Evolutionary conservation across 768 basidiomycete species (phyloP), one percentile per base, ranked within the genome.

Genomic region (Hygrocybe punicea): DNA sequence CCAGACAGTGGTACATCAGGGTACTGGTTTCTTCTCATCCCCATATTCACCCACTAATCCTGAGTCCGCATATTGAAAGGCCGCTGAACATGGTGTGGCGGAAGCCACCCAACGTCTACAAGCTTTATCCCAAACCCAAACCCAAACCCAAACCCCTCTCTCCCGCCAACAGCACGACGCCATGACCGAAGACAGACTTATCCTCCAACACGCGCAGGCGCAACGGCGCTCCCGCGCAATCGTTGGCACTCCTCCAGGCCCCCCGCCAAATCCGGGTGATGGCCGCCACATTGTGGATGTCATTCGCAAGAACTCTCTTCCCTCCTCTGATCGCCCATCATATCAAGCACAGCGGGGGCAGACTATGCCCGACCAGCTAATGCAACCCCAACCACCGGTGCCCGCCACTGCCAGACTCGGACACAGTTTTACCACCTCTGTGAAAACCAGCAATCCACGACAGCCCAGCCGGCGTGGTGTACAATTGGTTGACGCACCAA

Each of bases 51-150:
- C n/a, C n/a, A n/a, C n/a, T n/a, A n/a, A n/a, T n/a, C n/a, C n/a
- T n/a, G n/a, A n/a, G n/a, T n/a, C n/a, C n/a, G n/a, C n/a, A n/a
- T n/a, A n/a, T n/a, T n/a, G 25, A 10, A 66, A 91, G 84, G 94
- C 95, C 0, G 74, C 84, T 17, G 76, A 83, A 19, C 86, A 91
- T 53, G 88, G 87, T 1, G 96, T 95, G 66, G 60, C 78, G 1
- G 96, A 98, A 64, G 96, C 96, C 0, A 64, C 71, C 2, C 84
- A 85, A n/a, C 86, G 94, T 1, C 76, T 97, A 33, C 67, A 71
- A 1, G 94, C 89, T 0, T 77, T 97, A 9, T 78, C 81, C 0
- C 78, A 82, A 37, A 79, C 86, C 0, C 70, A 76, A 0, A 86
- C 88, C 0, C 82, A 82, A 42, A n/a, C n/a, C n/a, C n/a, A n/a